Base-by-base conservation (phyloP, 129 eudicot genomes). In the Lonicera japonica region DNA sequence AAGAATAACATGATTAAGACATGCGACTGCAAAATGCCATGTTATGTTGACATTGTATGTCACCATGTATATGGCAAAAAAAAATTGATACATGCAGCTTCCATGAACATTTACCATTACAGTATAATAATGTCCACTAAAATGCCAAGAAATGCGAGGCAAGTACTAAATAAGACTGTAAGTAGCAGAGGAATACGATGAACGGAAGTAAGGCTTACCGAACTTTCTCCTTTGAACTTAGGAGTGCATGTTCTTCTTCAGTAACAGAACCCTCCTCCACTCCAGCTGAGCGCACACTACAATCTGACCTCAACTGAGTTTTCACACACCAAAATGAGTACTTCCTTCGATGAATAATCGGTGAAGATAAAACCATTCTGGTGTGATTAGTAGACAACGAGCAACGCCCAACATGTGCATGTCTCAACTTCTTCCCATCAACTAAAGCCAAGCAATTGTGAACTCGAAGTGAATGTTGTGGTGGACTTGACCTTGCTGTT, bases 321-420 rank as follows among this genome's bases (percentile, higher is more conserved):
- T 71, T 58, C 1, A 79, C 43, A 25, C 54, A 50, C 3, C 81
- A 58, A 54, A 72, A 72, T 22, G 52, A 13, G 9, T 10, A 67
- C 56, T 64, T 82, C 69, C 89, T 87, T 25, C 65, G 75, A 67
- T 75, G 75, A 57, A 78, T 47, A 71, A 80, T 22, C 5, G 87
- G 79, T 13, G 58, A 68, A 56, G 57, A 58, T 21, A 69, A 70
- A 43, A 65, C 64, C 81, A 71, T 78, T 58, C 52, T 68, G 21
- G 61, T 19, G 53, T 60, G 36, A 55, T 63, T 40, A 55, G 75
- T 48, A 54, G 80, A 72, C 67, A 73, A 66, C 18, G 72, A 51
- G 52, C 64, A 66, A 19, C 61, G 56, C n/a, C 80, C 71, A 59
- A 55, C 64, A 66, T 55, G 68, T 39, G 72, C 69, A 71, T 51